Conservation (phyloP, 108 stramenopile genomes). For the Skeletonema potamos region DNA sequence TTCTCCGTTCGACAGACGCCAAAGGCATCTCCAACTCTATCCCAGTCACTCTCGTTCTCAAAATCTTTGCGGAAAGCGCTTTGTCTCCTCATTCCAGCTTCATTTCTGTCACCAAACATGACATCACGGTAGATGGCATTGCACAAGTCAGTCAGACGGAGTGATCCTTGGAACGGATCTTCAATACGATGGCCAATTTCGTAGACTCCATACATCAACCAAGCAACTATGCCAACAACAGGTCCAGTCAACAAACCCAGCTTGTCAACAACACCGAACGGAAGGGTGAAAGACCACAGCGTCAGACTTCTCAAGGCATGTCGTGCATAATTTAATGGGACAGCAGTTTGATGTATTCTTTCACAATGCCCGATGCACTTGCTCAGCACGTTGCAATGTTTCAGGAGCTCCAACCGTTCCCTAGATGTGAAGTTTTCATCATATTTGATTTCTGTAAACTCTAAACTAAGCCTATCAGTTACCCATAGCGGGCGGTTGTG, state of each 20-base stretch:
- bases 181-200: conserved; percentile 92
- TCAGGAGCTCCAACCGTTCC: conserved; percentile 68
- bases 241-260: conserved; percentile 79
- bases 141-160: conserved; percentile 62
- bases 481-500: conserved; percentile 76
- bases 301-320: conserved; percentile 84
- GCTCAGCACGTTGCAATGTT: conserved; percentile 58
- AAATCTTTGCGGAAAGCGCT: conserved; percentile 39
- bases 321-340: conserved; percentile 88
- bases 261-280: conserved; percentile 78
- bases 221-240: conserved; percentile 71
- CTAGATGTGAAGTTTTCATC: conserved; percentile 53
- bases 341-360: conserved; percentile 88
- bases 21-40: conserved; percentile 35
- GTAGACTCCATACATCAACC: conserved; percentile 90
- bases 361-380: conserved; percentile 80
- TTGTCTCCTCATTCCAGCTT: conserved; percentile 45
- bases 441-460: conserved; percentile 51
- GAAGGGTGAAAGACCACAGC: conserved; percentile 80
- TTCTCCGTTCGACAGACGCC: conserved; percentile 31
- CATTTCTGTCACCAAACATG: conserved; percentile 45
- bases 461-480: conserved; percentile 59
- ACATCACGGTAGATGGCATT: conserved; percentile 68
- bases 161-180: conserved; percentile 85
- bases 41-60: conserved; percentile 38